phyloP scores from a whole-genome alignment of 768 basidiomycete genomes.

The Porphyrellus cyaneotinctus region DNA sequence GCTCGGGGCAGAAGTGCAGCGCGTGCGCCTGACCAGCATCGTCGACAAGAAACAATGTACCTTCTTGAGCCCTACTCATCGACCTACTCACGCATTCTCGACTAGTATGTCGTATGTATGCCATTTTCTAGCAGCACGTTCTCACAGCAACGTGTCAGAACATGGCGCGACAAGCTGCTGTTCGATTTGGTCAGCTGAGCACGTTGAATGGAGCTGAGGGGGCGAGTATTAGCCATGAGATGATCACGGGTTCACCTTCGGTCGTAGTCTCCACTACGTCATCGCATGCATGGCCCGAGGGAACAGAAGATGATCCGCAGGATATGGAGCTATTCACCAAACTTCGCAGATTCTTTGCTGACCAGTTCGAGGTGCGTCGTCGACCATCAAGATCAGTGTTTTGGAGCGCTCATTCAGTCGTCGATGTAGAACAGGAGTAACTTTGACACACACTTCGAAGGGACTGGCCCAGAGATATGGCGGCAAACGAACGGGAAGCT shows the following conservation, averaged over 20 bases:
- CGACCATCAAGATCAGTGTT: not conserved
- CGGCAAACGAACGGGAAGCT: slow-evolving; percentile 80
- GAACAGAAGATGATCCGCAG: slow-evolving; percentile 29
- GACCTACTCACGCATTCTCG: slow-evolving; percentile 1
- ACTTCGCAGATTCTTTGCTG: slow-evolving; percentile 87
- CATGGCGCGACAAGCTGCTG: slow-evolving; percentile 76
- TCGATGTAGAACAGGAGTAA: slow-evolving; percentile 70
- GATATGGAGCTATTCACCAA: slow-evolving; percentile 43
- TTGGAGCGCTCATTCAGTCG: not conserved
- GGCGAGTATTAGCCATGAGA: slow-evolving; percentile 28
- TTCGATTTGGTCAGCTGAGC: slow-evolving; percentile 59
- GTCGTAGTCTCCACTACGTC: slow-evolving; percentile 54
- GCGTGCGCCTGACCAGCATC: slow-evolving; percentile 91
- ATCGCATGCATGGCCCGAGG: slow-evolving; percentile 36
- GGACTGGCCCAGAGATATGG: slow-evolving; percentile 96
- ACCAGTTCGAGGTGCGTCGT: slow-evolving; percentile 78
- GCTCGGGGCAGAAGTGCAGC: slow-evolving; percentile 85
- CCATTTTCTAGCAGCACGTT: not conserved
- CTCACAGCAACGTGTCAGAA: slow-evolving; percentile 50
- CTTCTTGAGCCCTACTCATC: not conserved
- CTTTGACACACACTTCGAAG: slow-evolving; percentile 80
- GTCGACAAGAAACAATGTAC: slow-evolving; percentile 86
- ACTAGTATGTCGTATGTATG: slow-evolving; percentile 60
- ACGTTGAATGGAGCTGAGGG: slow-evolving; percentile 12
- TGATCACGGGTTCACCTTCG: slow-evolving; percentile 44